A percentile compares a stretch with the other conserved stretches of the same genome.
Evolutionary conservation across 2,329 filamentous ascomycete genomes (phyloP).

Genomic region (Bertia moriformis): DNA sequence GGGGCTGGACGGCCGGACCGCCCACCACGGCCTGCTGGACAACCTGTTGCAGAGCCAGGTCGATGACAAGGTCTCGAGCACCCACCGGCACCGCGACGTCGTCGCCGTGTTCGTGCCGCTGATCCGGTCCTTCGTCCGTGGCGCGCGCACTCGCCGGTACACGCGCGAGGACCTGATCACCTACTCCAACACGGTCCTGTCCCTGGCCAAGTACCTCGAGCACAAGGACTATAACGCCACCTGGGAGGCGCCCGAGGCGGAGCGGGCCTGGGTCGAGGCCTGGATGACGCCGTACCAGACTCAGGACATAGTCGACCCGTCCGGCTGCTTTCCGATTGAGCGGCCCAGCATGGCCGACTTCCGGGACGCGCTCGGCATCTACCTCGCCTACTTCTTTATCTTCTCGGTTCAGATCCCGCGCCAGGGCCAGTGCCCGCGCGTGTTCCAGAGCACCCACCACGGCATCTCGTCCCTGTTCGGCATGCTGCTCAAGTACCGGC

Average conservation of each 20-base stretch:
- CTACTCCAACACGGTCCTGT: constrained; percentile 29
- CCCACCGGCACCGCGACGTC: constrained; percentile 26
- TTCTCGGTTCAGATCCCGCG: constrained; percentile 42
- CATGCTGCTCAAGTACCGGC: constrained; percentile 45
- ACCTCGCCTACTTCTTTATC: constrained; percentile 33
- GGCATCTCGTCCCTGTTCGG: constrained; percentile 45
- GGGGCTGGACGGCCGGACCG: constrained; percentile 31
- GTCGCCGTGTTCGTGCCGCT: constrained; percentile 36
- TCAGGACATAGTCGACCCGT: constrained; percentile 15
- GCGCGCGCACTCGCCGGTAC: constrained; percentile 27
- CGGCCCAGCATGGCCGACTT: constrained; percentile 19
- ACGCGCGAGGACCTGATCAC: constrained; percentile 26
- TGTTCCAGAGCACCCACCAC: constrained; percentile 50
- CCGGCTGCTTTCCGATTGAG: constrained; percentile 16
- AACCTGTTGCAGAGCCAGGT: constrained; percentile 32
- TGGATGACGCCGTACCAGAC: constrained; percentile 29
- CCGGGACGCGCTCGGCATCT: constrained; percentile 17
- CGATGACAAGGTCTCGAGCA: constrained; percentile 25
- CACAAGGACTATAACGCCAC: constrained; percentile 32
- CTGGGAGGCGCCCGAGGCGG: constrained; percentile 28
- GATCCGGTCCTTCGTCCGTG: constrained; percentile 30
- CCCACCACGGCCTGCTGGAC: constrained; percentile 30
- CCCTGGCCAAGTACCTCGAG: constrained; percentile 34
- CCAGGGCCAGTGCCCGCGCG: constrained; percentile 38
- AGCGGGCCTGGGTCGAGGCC: constrained; percentile 29